Base-by-base conservation (phyloP, 176 grass and related monocot genomes). In the Bothriochloa decipiens region DNA sequence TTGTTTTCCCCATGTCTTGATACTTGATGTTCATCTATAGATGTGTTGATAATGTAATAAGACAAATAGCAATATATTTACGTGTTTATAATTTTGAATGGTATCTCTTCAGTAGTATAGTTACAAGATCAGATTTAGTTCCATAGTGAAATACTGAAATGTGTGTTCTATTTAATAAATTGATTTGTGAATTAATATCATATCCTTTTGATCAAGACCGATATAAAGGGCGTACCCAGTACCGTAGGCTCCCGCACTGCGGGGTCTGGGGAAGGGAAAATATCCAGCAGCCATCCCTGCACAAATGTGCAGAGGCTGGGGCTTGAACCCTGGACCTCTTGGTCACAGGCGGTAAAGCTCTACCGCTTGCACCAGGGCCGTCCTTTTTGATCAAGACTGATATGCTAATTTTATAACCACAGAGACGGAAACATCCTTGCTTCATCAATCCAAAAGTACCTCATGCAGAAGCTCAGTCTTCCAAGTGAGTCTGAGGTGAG, bases 371-470 rank as follows among this genome's bases (percentile, higher is more conserved):
- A n/a, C n/a, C n/a, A n/a, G n/a, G n/a, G n/a, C n/a, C n/a, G n/a
- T n/a, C n/a, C n/a, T n/a, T 79, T 78, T 32, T 29, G 4, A 61
- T 57, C 79, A 53, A 81, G 29, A 47, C 45, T 91, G 53, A 35
- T 28, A 29, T 16, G 61, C 45, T 46, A 53, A 72, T 23, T 83
- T 66, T 81, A 55, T 65, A 75, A 27, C 41, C 46, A 53, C 76
- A 97, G 94, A 82, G 89, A 94, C 70, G 94, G 85, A 74, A 94
- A 90, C 36, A 41, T 97, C 36, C 89, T 91, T 61, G 94, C 90
- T 86, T 93, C 91, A 17, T 93, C 86, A 60, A 93, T 97, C 88
- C 85, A 90, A 81, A 97, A 94, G 70, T 97, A 97, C 70, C 86
- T 97, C 45, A 86, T 88, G 70, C 79, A 83, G 87, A 97, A 97